These are phyloP conservation scores for Talaromyces rugulosus DNA, from an alignment of 2,329 filamentous ascomycete genomes.

Conservation along the genomic window DNA sequence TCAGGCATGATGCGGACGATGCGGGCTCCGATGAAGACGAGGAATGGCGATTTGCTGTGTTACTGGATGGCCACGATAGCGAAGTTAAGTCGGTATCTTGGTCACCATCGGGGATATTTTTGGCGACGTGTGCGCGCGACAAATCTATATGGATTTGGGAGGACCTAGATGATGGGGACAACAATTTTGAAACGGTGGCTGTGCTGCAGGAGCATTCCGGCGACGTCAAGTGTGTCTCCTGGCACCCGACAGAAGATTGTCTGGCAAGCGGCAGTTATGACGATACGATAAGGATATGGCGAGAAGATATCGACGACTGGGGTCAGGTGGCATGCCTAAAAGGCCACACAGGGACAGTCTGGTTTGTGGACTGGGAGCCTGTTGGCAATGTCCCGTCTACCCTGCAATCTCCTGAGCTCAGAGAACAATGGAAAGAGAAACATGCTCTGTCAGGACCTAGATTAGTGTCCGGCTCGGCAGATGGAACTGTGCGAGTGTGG, in stretches of 20 bases:
- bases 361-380: constrained; percentile 70
- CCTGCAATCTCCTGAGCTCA: constrained; percentile 11
- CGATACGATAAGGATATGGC: constrained; percentile 82
- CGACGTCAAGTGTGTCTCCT: constrained; percentile 90
- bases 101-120: constrained; percentile 62
- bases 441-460: constrained; percentile 46
- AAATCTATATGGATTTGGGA: constrained; percentile 99
- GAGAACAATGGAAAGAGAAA: constrained; percentile 26
- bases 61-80: constrained; percentile 90
- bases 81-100: constrained; percentile 82
- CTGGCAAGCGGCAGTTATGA: constrained; percentile 93
- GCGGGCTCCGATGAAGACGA: constrained; percentile 60
- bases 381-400: constrained; percentile 28
- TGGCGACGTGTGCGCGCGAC: constrained; percentile 88
- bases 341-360: constrained; percentile 82
- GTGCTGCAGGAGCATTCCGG: constrained; percentile 92
- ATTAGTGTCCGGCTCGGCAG: constrained; percentile 80
- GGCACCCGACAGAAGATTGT: constrained; percentile 78
- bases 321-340: constrained; percentile 77
- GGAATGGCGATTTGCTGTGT: constrained; percentile 88
- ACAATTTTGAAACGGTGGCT: constrained; percentile 95
- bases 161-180: constrained; percentile 77
- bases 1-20: constrained; percentile 26
- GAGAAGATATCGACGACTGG: constrained; percentile 92
- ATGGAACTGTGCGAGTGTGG: constrained; percentile 78